Evolutionary conservation across 2,329 filamentous ascomycete genomes (phyloP).

Genomic region (Thelonectria olida): DNA sequence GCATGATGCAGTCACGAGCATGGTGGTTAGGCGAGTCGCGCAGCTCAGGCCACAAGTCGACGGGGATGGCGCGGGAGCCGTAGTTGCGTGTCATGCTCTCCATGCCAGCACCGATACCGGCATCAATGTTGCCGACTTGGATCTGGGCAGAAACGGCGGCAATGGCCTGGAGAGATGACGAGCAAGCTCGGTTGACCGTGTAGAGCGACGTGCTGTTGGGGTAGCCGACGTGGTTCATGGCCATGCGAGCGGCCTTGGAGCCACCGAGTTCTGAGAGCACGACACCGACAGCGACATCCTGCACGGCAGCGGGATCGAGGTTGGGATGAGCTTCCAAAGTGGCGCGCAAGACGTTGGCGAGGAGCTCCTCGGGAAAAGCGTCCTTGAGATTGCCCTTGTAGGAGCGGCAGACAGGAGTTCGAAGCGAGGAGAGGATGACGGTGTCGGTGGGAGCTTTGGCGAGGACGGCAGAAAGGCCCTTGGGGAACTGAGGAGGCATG

Average conservation of each 20-base stretch:
- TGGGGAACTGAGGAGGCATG: conserved; percentile 37
- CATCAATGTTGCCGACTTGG: conserved; percentile 74
- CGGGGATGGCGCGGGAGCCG: conserved; percentile 83
- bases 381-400: conserved; percentile 87
- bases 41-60: conserved; percentile 80
- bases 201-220: conserved; percentile 78
- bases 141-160: conserved; percentile 80
- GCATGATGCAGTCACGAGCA: conserved; percentile 88
- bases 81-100: conserved; percentile 98
- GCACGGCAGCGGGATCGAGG: conserved; percentile 70
- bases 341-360: conserved; percentile 67
- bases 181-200: conserved; percentile 90
- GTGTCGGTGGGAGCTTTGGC: conserved; percentile 82
- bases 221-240: conserved; percentile 84
- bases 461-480: conserved; percentile 78
- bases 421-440: conserved; percentile 89
- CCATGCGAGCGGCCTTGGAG: conserved; percentile 90
- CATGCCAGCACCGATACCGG: conserved; percentile 88
- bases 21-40: conserved; percentile 71
- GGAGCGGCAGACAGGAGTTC: conserved; percentile 85
- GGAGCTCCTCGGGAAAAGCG: conserved; percentile 89
- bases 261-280: conserved; percentile 92
- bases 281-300: conserved; percentile 88
- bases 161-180: conserved; percentile 80
- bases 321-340: conserved; percentile 70